Evolutionary conservation across 2,329 filamentous ascomycete genomes (phyloP).

Genomic region (Pestalotiopsis sp.): DNA sequence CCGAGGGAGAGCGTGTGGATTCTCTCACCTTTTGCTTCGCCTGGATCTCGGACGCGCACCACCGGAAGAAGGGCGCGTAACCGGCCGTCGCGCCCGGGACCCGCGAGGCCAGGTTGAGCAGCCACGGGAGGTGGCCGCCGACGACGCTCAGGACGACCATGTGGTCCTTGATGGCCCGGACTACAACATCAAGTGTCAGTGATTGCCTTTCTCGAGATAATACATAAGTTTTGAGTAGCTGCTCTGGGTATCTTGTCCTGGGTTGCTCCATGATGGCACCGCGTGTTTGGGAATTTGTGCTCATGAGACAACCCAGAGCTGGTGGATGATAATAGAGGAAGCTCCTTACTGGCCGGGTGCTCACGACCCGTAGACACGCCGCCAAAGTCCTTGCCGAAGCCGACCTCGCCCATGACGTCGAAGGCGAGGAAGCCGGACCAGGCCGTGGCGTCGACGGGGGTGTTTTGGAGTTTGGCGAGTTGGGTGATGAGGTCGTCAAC

Average conservation of each 20-base stretch:
- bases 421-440: conserved; percentile 6
- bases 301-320: too few relatives aligned
- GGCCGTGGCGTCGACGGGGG: conserved; percentile 9
- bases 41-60: conserved; percentile 4
- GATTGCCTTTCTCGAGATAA: too few relatives aligned
- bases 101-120: conserved; percentile 4
- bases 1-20: too few relatives aligned
- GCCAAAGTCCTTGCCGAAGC: conserved; percentile 4
- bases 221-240: too few relatives aligned
- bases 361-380: background rate
- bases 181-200: too few relatives aligned
- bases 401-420: conserved; percentile 15
- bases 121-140: conserved; percentile 8
- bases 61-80: background rate
- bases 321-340: too few relatives aligned
- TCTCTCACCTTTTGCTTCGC: background rate
- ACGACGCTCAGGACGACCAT: conserved; percentile 10
- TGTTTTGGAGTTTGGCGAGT: background rate
- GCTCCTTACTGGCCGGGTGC: conserved; percentile 1
- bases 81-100: background rate
- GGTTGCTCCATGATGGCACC: too few relatives aligned
- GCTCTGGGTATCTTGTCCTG: too few relatives aligned
- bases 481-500: conserved; percentile 10
- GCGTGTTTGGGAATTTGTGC: too few relatives aligned
- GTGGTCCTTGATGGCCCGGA: conserved; percentile 1